Evolutionary conservation across 768 basidiomycete species (phyloP), one percentile per base, ranked within the genome.

Genomic region (Boletus rex-veris): DNA sequence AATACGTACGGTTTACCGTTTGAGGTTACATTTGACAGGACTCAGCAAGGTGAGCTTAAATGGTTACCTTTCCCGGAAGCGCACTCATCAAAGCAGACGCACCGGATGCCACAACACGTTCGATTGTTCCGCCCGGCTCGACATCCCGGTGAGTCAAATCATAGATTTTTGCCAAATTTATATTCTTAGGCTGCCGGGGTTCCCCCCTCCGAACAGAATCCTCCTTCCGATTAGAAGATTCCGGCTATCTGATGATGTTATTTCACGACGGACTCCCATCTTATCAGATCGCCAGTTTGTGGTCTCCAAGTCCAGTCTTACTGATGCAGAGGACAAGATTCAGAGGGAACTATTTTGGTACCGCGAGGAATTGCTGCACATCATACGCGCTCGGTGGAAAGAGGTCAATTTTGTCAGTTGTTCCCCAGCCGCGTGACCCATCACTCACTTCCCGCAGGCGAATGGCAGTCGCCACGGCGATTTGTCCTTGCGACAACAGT

Each of bases 261-360:
- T 84, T n/a, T 78, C 80, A 1, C 74, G 75, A 40, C 82, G 90
- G 0, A 90, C 98, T 42, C 96, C 97, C 1, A 85, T 85, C 15
- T 72, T 98, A 37, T 88, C 91, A 14, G 86, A 92, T 55, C 80
- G 92, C 26, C 97, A 99, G 66, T 98, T 95, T 67, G 84, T 98
- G 16, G 87, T 97, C 0, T 79, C 86, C 24, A 89, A 90, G 60
- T 82, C 86, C 5, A 80, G 75, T 45, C 71, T 90, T 53, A 80
- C 85, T 1, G 66, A 71, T 11, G 73, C 70, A 42, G 86, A 91
- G 59, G 80, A 87, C 55, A 76, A 74, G 40, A 64, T 76, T 10
- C 87, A 92, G 65, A 78, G 84, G 37, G 90, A 93, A 65, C 67
- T 95, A 15, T 99, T 98, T 74, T 99, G 97, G 97, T 96, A 97